A percentile compares a stretch with the other conserved stretches of the same genome.
Evolutionary conservation across 2,329 filamentous ascomycete species (phyloP).

Genomic region (Emericellopsis atlantica): DNA sequence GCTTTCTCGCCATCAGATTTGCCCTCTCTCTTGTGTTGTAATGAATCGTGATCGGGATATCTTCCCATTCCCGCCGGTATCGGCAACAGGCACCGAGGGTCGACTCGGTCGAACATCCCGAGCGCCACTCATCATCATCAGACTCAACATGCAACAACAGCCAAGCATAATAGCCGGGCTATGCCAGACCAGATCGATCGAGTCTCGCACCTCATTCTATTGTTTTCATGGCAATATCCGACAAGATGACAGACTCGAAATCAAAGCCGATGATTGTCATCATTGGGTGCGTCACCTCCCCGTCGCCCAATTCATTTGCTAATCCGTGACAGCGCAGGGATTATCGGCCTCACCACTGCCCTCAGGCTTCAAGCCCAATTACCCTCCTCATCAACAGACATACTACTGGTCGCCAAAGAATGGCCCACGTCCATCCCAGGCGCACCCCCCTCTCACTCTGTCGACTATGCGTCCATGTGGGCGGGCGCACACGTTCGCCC

Average conservation of each 20-base stretch:
- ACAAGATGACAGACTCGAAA: not conserved
- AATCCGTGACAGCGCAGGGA: slow-evolving; percentile 26
- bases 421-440: slow-evolving; percentile 21
- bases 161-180: not conserved
- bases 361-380: slow-evolving; percentile 24
- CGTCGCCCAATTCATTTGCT: not conserved
- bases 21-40: no score
- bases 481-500: slow-evolving; percentile 43
- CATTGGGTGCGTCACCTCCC: slow-evolving; percentile 3
- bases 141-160: not conserved
- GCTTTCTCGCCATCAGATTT: no score
- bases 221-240: not conserved
- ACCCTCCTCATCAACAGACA: not conserved
- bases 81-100: no score
- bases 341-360: slow-evolving; percentile 37
- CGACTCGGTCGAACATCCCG: not conserved
- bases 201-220: not conserved
- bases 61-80: no score
- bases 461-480: slow-evolving; percentile 43
- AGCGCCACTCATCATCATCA: not conserved
- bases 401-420: slow-evolving; percentile 17
- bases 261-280: slow-evolving; percentile 2
- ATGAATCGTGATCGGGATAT: no score
- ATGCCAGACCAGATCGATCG: not conserved
- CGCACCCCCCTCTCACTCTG: slow-evolving; percentile 13